Evolutionary conservation across 441 rosid genomes (phyloP), one percentile per base, ranked within the genome.

Genomic region (Populus tomentosa): DNA sequence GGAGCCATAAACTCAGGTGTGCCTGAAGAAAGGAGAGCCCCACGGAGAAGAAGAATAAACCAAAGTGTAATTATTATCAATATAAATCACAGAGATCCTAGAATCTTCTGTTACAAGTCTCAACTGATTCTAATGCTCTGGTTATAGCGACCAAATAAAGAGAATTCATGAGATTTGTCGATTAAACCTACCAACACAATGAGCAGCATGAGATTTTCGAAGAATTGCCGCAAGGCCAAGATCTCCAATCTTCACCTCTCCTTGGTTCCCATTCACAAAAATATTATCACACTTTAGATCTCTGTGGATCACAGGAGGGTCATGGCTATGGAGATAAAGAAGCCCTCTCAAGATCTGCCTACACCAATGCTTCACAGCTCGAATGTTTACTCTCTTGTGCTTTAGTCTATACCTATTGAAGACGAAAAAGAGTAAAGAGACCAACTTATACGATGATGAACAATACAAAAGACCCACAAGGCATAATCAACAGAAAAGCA

Each of bases 1-100:
- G 99, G 99, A 68, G 98, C 99, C 99, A 96, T 96, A 70, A 96
- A 96, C 87, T 96, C 99, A 10, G 96, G 98, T 21, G 99, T 94
- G 53, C 98, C 98, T 94, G 89, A 68, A 72, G 56, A 84, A 82
- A 77, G 23, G 61, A 78, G 16, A 77, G 42, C 38, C 66, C 74
- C 75, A 21, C 36, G 77, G 56, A 74, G 1, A 38, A 72, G 38
- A 24, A 46, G 24, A 32, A 23, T 36, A 18, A 56, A 59, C 30
- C 62, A 69, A 4, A 33, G 38, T 5, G 28, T 4, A 36, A 69
- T 62, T 42, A 67, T 23, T 9, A 75, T 56, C 72, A 78, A 78
- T 53, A 16, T 14, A 73, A 16, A 23, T 62, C 38, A 16, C 11
- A 40, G 67, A 71, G 21, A 73, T 36, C 67, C 26, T n/a, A 23